A percentile compares a stretch with the other conserved stretches of the same genome.
Conservation (phyloP, 2,329 filamentous ascomycete species). For the Paracoccidioides brasiliensis region DNA sequence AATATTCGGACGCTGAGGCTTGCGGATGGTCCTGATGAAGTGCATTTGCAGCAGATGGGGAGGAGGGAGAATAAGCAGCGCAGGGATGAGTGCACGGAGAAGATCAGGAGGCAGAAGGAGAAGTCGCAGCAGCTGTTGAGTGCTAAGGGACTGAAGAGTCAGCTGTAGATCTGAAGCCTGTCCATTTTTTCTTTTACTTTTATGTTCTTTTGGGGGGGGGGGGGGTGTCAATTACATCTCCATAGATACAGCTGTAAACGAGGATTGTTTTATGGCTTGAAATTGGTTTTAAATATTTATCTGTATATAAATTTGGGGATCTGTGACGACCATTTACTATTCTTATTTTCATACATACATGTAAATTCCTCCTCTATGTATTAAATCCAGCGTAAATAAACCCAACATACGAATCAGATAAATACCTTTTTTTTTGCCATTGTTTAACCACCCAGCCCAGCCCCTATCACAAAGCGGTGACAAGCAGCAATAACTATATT, state of each 20-base stretch:
- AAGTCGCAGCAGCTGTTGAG: constrained; percentile 26
- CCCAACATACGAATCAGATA: no score
- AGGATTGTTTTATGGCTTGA: no score
- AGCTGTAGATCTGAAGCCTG: constrained; percentile 1
- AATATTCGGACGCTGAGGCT: constrained; percentile 68
- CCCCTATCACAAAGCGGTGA: neutral
- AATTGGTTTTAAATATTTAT: no score
- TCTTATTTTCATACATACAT: no score
- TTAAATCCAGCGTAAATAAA: no score
- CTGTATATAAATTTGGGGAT: no score
- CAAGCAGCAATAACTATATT: neutral
- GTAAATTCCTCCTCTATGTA: no score
- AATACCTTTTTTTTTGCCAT: no score
- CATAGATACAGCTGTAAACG: no score
- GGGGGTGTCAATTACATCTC: no score
- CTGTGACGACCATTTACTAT: no score
- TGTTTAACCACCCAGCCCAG: no score
- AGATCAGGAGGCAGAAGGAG: constrained; percentile 32
- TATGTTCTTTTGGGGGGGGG: neutral
- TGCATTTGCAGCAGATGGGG: constrained; percentile 55
- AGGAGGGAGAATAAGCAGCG: constrained; percentile 42
- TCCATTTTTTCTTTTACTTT: neutral
- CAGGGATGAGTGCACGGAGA: constrained; percentile 29
- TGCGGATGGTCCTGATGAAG: constrained; percentile 92
- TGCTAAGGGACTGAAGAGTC: constrained; percentile 22